A percentile compares a stretch with the other conserved stretches of the same genome.
Evolutionary conservation across 345 rosid species (phyloP).

Genomic region (Moringa oleifera): DNA sequence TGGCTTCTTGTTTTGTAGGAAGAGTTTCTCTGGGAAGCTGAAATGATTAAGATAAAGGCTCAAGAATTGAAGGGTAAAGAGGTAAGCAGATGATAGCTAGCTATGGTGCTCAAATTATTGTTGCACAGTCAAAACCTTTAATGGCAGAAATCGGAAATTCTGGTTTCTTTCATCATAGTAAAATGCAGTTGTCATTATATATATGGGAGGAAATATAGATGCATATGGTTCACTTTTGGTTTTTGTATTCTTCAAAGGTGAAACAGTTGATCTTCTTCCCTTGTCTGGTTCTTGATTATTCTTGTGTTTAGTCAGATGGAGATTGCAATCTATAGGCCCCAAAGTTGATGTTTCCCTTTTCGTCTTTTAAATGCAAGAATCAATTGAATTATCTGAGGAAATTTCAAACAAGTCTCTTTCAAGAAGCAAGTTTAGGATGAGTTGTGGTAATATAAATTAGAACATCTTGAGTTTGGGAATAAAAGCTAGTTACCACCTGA

Average conservation of each 20-base stretch:
- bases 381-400: background rate
- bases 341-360: background rate
- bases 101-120: background rate
- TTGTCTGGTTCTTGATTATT: background rate
- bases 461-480: slow-evolving; percentile 1
- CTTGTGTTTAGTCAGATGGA: background rate
- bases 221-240: too few species aligned
- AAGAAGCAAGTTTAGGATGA: too few species aligned
- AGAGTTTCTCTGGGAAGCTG: slow-evolving; percentile 96
- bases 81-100: slow-evolving; percentile 39
- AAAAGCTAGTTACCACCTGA: background rate
- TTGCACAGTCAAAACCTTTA: background rate
- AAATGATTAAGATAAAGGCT: slow-evolving; percentile 95
- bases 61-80: slow-evolving; percentile 98
- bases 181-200: background rate
- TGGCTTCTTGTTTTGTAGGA: slow-evolving; percentile 48
- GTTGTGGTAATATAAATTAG: background rate
- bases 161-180: background rate
- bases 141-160: background rate
- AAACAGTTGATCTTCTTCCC: too few species aligned
- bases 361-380: too few species aligned
- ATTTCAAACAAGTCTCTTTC: background rate
- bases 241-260: too few species aligned
- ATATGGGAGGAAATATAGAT: background rate
- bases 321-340: background rate